These are phyloP conservation scores for Infundibulicybe gibba DNA, from an alignment of 768 basidiomycete genomes.

Conservation along the genomic window DNA sequence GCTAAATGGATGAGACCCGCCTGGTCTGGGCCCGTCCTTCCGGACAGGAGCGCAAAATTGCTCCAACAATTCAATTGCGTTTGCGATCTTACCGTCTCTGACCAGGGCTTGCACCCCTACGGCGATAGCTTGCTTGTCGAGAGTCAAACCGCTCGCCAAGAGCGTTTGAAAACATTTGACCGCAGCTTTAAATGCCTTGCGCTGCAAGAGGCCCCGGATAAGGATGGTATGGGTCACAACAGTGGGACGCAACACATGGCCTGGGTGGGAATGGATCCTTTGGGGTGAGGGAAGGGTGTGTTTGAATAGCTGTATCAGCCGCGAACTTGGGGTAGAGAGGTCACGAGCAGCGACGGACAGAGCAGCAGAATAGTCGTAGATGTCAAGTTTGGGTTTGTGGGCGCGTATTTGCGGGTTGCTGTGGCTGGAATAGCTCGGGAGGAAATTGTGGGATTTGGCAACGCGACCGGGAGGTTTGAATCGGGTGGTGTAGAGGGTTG, in stretches of 20 bases:
- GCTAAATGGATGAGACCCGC: background rate
- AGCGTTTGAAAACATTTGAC: slow-evolving; percentile 40
- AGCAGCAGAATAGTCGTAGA: slow-evolving; percentile 44
- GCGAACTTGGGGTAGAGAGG: slow-evolving; percentile 19
- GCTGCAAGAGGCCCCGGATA: slow-evolving; percentile 48
- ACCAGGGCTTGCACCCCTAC: slow-evolving; percentile 50
- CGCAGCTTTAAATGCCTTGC: slow-evolving; percentile 35
- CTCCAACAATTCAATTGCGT: slow-evolving; percentile 51
- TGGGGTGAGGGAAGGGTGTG: slow-evolving; percentile 2
- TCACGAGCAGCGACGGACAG: slow-evolving; percentile 44
- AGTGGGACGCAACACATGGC: slow-evolving; percentile 29
- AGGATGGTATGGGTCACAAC: slow-evolving; percentile 50
- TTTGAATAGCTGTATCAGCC: slow-evolving; percentile 34
- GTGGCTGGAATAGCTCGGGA: slow-evolving; percentile 28
- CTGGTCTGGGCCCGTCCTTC: background rate
- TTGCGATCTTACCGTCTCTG: slow-evolving; percentile 34
- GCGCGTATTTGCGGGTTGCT: slow-evolving; percentile 7
- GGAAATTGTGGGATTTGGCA: slow-evolving; percentile 17
- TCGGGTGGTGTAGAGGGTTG: background rate
- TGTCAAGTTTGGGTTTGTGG: slow-evolving; percentile 28
- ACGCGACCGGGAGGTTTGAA: background rate
- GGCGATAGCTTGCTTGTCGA: slow-evolving; percentile 47
- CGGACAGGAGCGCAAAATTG: slow-evolving; percentile 13
- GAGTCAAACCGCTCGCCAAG: slow-evolving; percentile 20
- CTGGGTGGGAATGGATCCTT: background rate